Evolutionary conservation across 352 stramenopile species (phyloP).

Genomic region (Phytophthora colocasiae): DNA sequence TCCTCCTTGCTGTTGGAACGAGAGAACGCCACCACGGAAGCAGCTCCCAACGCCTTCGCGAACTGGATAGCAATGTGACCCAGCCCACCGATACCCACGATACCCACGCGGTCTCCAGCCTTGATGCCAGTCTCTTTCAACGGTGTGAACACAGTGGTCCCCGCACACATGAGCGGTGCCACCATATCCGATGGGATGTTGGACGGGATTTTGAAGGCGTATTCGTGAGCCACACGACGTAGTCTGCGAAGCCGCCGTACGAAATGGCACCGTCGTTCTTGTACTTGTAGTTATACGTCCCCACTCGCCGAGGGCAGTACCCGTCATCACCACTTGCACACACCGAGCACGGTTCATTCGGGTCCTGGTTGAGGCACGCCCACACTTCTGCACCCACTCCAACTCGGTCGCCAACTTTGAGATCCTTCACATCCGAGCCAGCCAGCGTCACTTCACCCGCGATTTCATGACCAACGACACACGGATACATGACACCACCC

Average conservation of each 20-base stretch:
- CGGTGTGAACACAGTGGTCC: slow-evolving; percentile 20
- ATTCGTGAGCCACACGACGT: slow-evolving; percentile 67
- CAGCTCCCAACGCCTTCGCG: slow-evolving; percentile 47
- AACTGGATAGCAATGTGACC: slow-evolving; percentile 25
- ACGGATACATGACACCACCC: slow-evolving; percentile 42
- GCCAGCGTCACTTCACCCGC: slow-evolving; percentile 13
- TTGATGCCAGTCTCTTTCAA: slow-evolving; percentile 18
- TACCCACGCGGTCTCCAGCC: slow-evolving; percentile 11
- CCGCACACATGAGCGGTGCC: slow-evolving; percentile 19
- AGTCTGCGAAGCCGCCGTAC: slow-evolving; percentile 72
- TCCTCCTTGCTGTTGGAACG: slow-evolving; percentile 59
- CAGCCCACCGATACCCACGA: slow-evolving; percentile 19
- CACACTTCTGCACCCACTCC: slow-evolving; percentile 39
- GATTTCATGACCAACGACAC: slow-evolving; percentile 48
- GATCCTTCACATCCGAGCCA: slow-evolving; percentile 11
- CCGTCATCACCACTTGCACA: slow-evolving; percentile 68
- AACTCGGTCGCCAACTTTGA: slow-evolving; percentile 18
- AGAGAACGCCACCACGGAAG: slow-evolving; percentile 61
- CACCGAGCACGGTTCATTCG: slow-evolving; percentile 51
- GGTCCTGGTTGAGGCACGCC: slow-evolving; percentile 64
- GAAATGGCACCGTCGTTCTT: slow-evolving; percentile 42
- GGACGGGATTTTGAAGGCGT: slow-evolving; percentile 54
- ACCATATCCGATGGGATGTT: slow-evolving; percentile 26
- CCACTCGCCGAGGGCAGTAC: slow-evolving; percentile 56
- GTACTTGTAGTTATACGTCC: slow-evolving; percentile 61